Conservation (phyloP, 352 stramenopile species). For the Pythium rhizo-oryzae region DNA sequence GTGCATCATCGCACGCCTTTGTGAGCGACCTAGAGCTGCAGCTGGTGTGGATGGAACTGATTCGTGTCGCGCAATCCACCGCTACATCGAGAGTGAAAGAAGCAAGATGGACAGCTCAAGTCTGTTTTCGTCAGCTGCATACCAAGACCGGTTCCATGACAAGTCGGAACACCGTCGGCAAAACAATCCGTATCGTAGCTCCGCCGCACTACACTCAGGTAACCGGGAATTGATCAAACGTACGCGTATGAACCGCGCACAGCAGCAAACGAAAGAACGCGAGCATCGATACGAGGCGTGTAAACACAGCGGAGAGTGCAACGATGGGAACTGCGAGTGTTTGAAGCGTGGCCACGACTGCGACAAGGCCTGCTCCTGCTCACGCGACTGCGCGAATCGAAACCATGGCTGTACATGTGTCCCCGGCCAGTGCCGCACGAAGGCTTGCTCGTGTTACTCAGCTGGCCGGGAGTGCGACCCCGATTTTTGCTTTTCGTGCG, state of each 20-base stretch:
- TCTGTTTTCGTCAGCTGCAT: neutral
- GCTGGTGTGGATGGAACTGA: no score
- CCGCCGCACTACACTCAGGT: slow-evolving; percentile 22
- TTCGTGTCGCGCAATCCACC: slow-evolving; percentile 18
- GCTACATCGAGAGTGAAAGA: slow-evolving; percentile 19
- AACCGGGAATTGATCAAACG: slow-evolving; percentile 40
- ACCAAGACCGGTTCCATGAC: slow-evolving; percentile 14
- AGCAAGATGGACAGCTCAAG: neutral
- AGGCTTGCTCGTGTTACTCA: slow-evolving; percentile 57
- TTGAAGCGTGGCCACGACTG: slow-evolving; percentile 55
- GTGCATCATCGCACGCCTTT: slow-evolving; percentile 15
- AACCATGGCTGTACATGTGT: slow-evolving; percentile 70
- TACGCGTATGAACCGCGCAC: slow-evolving; percentile 39
- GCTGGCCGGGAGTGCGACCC: slow-evolving; percentile 67
- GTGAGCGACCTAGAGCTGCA: neutral
- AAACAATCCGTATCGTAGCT: slow-evolving; percentile 15
- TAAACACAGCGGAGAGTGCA: slow-evolving; percentile 55
- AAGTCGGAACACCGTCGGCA: slow-evolving; percentile 17
- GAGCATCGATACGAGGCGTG: slow-evolving; percentile 67
- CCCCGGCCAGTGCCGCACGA: slow-evolving; percentile 54
- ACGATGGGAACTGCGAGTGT: slow-evolving; percentile 49
- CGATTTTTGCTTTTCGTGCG: slow-evolving; percentile 74
- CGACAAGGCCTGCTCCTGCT: slow-evolving; percentile 62
- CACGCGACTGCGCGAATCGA: slow-evolving; percentile 62
- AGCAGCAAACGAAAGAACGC: slow-evolving; percentile 44